phyloP scores from a whole-genome alignment of 257 asterid genomes.

The Plantago elongata region DNA sequence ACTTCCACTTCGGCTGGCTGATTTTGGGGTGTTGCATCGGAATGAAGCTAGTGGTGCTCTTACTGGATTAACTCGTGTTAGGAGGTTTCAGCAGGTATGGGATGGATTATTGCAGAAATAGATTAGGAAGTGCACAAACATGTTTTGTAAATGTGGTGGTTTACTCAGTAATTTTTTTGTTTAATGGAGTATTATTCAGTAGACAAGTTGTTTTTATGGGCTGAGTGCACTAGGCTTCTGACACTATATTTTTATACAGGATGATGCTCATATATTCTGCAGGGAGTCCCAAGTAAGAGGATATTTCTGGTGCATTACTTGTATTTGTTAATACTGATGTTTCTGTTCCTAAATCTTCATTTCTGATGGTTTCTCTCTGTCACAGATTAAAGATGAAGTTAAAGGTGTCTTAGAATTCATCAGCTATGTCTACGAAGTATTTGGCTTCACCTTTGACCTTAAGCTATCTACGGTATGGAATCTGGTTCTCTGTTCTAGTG shows the following conservation, averaged over 20 bases:
- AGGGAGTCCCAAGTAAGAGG: constrained; percentile 85
- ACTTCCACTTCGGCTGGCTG: constrained; percentile 94
- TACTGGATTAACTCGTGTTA: constrained; percentile 93
- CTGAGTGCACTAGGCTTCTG: constrained; percentile 21
- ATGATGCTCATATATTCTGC: constrained; percentile 99
- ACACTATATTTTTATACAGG: constrained; percentile 50
- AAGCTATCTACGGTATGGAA: constrained; percentile 86
- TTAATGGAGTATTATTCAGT: too few species aligned
- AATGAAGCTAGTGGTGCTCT: constrained; percentile 99
- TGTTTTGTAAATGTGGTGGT: too few species aligned
- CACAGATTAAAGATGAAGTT: constrained; percentile 94
- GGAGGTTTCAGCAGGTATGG: constrained; percentile 96
- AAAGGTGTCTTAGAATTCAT: constrained; percentile 82
- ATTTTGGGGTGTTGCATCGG: constrained; percentile 95
- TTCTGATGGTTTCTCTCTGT: constrained; percentile 23
- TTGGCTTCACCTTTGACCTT: constrained; percentile 94
- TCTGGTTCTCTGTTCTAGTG: constrained; percentile 8
- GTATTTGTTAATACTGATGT: neutral
- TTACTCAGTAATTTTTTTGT: too few species aligned
- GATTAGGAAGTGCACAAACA: too few species aligned
- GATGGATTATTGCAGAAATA: neutral
- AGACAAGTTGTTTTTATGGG: neutral
- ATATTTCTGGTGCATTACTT: constrained; percentile 10
- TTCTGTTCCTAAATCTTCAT: neutral
- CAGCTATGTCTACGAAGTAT: constrained; percentile 55